Percentiles rank a stretch among this genome's conserved stretches.
These are phyloP conservation scores for Kodamaea kaohsiungensis DNA, from an alignment of 805 yeast genomes.

Conservation along the genomic window DNA sequence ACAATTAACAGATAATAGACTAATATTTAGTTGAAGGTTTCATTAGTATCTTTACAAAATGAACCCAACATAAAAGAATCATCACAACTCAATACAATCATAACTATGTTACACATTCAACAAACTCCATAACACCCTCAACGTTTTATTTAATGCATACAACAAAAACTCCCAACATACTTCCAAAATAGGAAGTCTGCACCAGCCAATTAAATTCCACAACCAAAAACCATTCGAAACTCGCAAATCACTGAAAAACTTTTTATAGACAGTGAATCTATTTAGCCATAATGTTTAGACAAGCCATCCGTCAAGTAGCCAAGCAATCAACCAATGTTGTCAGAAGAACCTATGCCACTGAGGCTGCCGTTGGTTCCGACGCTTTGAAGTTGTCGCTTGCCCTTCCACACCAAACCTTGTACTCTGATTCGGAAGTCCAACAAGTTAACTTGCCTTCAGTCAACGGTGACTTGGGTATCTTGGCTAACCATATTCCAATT, in stretches of 20 bases:
- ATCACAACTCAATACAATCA: no score
- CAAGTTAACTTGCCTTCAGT: constrained; percentile 95
- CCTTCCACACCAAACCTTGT: constrained; percentile 80
- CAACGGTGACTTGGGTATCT: constrained; percentile 94
- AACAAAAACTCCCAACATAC: constrained; percentile 1
- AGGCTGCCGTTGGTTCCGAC: constrained; percentile 56
- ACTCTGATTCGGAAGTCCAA: constrained; percentile 54
- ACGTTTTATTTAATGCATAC: no score
- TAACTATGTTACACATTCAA: no score
- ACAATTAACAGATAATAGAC: no score
- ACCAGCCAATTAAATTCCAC: constrained; percentile 35
- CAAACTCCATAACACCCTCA: no score
- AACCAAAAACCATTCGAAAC: constrained; percentile 9
- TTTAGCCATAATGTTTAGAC: constrained; percentile 54
- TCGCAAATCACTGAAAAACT: constrained; percentile 13
- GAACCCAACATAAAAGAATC: no score
- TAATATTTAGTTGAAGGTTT: no score
- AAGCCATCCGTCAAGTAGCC: constrained; percentile 59
- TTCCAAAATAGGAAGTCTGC: constrained; percentile 32
- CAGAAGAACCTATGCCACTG: constrained; percentile 91
- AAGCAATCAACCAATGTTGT: constrained; percentile 57
- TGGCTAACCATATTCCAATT: constrained; percentile 97
- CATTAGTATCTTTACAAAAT: no score
- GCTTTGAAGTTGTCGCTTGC: constrained; percentile 86
- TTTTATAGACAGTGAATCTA: background rate